Conservation (phyloP, 2,329 filamentous ascomycete species). For the Pseudogymnoascus destructans region DNA sequence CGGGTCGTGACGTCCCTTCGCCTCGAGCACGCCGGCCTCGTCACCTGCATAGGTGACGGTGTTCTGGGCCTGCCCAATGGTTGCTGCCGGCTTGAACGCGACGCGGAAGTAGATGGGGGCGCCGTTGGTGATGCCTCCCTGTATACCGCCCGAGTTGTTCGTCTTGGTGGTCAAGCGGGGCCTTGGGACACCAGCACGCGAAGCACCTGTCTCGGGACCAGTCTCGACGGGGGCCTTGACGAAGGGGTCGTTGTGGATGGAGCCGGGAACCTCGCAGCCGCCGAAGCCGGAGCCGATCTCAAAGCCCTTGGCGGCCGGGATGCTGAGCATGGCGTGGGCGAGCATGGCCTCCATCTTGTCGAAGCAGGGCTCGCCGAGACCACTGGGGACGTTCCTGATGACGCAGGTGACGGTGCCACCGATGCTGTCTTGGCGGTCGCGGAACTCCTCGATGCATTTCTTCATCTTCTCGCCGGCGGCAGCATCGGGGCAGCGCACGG, state of each 20-base stretch:
- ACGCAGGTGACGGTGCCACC: constrained; percentile 93
- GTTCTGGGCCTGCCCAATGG: constrained; percentile 76
- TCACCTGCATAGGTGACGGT: constrained; percentile 69
- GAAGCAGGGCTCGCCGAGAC: constrained; percentile 87
- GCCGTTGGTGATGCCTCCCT: constrained; percentile 91
- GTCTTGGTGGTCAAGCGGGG: constrained; percentile 72
- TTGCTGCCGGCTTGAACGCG: constrained; percentile 89
- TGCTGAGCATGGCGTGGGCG: constrained; percentile 86
- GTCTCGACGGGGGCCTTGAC: constrained; percentile 36
- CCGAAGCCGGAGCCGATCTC: constrained; percentile 89
- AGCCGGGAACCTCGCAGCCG: constrained; percentile 75
- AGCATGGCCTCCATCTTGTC: constrained; percentile 89
- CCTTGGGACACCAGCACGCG: constrained; percentile 33
- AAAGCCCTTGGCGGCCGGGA: constrained; percentile 90
- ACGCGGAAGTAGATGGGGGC: constrained; percentile 89
- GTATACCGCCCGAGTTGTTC: constrained; percentile 89
- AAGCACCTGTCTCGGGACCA: constrained; percentile 34
- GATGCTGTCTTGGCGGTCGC: constrained; percentile 73
- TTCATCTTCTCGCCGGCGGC: constrained; percentile 59
- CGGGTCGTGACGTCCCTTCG: constrained; percentile 89
- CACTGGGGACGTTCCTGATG: constrained; percentile 71
- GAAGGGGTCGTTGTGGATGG: constrained; percentile 86
- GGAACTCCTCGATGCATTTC: constrained; percentile 61
- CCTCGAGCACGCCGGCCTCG: constrained; percentile 60
- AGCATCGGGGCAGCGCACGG: constrained; percentile 71